phyloP scores from a whole-genome alignment of 1,284 basidiomycete genomes.

The Rhodofomes roseus region DNA sequence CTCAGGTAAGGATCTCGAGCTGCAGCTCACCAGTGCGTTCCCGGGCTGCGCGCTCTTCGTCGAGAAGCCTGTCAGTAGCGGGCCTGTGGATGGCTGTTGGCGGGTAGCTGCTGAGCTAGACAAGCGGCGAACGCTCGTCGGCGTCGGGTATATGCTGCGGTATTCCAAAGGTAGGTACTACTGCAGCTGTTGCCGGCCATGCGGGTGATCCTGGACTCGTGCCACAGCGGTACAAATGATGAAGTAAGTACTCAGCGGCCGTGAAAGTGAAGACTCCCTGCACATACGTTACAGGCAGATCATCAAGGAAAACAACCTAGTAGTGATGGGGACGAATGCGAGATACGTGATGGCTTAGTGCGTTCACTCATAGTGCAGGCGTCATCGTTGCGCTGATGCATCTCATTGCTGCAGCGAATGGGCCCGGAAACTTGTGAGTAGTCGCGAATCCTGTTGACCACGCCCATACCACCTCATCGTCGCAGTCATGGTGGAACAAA shows the following conservation, averaged over 20 bases:
- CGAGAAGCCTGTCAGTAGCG: conserved; percentile 49
- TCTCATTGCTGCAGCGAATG: conserved; percentile 16
- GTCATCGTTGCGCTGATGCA: too few species aligned
- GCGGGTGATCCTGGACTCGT: background rate
- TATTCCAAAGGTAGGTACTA: conserved; percentile 39
- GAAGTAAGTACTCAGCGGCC: conserved; percentile 33
- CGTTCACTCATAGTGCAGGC: conserved; percentile 12
- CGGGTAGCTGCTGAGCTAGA: conserved; percentile 17
- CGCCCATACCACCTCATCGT: background rate
- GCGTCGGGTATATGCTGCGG: conserved; percentile 46
- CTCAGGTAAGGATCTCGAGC: conserved; percentile 51
- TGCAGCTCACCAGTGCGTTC: conserved; percentile 52
- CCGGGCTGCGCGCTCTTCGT: conserved; percentile 52
- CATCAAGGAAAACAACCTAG: conserved; percentile 56
- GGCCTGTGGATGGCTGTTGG: conserved; percentile 19
- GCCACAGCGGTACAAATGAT: conserved; percentile 53
- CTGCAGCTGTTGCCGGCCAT: too few species aligned
- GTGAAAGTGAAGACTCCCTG: background rate
- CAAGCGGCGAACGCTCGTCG: conserved; percentile 14
- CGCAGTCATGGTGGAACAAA: conserved; percentile 48
- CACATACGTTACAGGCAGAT: conserved; percentile 30
- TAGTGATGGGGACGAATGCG: conserved; percentile 62
- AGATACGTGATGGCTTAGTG: conserved; percentile 60
- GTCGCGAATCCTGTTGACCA: background rate
- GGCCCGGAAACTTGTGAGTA: conserved; percentile 32